Base-by-base conservation (phyloP, 176 grass and related monocot species). In the Aegilops sharonensis region DNA sequence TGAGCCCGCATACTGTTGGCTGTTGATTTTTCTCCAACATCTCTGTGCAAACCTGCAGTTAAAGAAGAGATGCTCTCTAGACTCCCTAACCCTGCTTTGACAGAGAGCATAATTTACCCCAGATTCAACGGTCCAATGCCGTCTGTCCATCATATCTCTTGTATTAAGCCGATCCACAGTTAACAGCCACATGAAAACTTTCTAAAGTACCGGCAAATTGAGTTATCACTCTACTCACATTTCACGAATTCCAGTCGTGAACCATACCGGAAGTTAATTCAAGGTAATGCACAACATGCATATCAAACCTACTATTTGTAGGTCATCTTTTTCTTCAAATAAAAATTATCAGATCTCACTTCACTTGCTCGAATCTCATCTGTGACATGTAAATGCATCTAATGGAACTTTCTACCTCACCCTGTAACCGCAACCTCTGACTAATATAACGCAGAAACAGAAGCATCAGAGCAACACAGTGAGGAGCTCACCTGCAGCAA, bases 401-500 rank as follows among this genome's bases (percentile, higher is more conserved):
- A 59, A 69, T 9, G 82, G 52, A 83, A 59, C 23, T 39, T 39
- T 39, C 34, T 64, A 39, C 37, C 37, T 35, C 48, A 9, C 24
- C 9, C 56, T 42, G 4, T 68, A 32, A 61, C 25, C 8, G 8
- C 35, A 42, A 69, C 9, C 52, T 62, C 12, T 59, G 65, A 57
- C n/a, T 43, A 43, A 54, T 52, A 24, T 11, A 39, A 65, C 37
- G 8, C 37, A 39, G 29, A 78, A 84, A 45, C 21, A 77, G 59
- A 30, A 77, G 48, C 20, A 67, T 36, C 37, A 39, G 37, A 9
- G 37, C 37, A 42, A 42, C 40, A 42, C 40, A 0, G 40, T 42
- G 40, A 42, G 75, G 30, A 23, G 29, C 89, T 88, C 81, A 95
- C 95, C 93, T 92, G 91, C 27, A 95, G 70, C 25, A 98, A 81